A percentile compares a stretch with the other conserved stretches of the same genome.
phyloP scores from a whole-genome alignment of 108 stramenopile genomes.

The Cyclotella baltica region DNA sequence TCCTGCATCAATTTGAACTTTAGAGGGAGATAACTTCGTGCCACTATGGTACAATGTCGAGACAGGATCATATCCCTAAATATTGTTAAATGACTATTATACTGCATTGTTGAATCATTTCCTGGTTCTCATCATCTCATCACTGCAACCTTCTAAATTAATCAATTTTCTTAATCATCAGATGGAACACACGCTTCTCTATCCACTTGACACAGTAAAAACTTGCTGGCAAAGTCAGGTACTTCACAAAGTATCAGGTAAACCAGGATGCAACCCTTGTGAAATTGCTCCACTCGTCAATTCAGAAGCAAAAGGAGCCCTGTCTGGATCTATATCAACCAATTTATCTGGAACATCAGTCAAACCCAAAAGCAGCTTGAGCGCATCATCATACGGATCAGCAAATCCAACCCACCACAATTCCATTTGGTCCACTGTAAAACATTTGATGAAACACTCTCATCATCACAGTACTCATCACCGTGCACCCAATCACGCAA shows the following conservation, averaged over 20 bases:
- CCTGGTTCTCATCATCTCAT: too few species aligned
- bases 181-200: conserved; percentile 91
- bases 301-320: neutral
- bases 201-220: conserved; percentile 97
- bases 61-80: too few species aligned
- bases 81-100: too few species aligned
- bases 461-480: conserved; percentile 7
- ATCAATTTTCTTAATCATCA: neutral
- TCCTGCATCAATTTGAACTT: too few species aligned
- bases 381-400: neutral
- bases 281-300: neutral
- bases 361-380: neutral
- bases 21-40: too few species aligned
- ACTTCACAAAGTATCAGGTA: conserved; percentile 31
- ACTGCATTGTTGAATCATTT: too few species aligned
- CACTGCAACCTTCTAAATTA: neutral
- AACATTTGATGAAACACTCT: conserved; percentile 38
- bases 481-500: neutral
- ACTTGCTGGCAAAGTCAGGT: conserved; percentile 93
- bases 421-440: conserved; percentile 53
- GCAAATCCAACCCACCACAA: neutral
- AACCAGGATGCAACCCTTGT: conserved; percentile 12
- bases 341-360: neutral
- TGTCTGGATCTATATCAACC: neutral
- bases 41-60: too few species aligned